Evolutionary conservation across 176 grass and related monocot genomes (phyloP), one percentile per base, ranked within the genome.

Genomic region (Triticum aestivum): DNA sequence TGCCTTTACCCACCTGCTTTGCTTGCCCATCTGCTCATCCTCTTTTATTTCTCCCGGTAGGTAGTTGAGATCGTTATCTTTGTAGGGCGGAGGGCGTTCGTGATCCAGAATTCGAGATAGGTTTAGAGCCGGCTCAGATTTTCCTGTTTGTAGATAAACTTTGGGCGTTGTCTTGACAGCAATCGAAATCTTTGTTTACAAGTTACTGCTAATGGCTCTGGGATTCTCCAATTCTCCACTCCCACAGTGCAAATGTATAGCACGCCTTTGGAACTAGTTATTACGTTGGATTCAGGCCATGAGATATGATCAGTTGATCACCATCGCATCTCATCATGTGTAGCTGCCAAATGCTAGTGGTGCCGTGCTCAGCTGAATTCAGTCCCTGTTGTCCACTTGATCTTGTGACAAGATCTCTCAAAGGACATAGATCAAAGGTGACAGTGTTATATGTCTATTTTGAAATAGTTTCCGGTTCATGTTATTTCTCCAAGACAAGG

Each of bases 191-290:
- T 14, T 17, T 5, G 15, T 59, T 61, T 11, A 34, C 17, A 68
- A 47, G 37, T 62, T 71, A 18, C 61, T 29, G 27, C 72, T 13
- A 17, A 12, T 27, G 35, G 80, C 64, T 71, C 21, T 11, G n/a
- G 84, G 67, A 56, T 90, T 69, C 68, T 41, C 18, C 38, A 62
- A 62, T 35, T 83, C 6, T 70, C 38, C 38, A 26, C 68, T 62
- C 9, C 44, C 24, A 3, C 39, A 9, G 18, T 66, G 4, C 33
- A 20, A 26, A 6, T 47, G 71, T 27, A 58, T 59, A 59, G 3
- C 56, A 59, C 18, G 6, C 56, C 20, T 59, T 21, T 58, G 54
- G 54, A 21, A 59, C 18, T 59, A 59, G 0, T 20, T 21, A 59
- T 59, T 59, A 21, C 0, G 6, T 59, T 59, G 18, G 56, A 59